These are phyloP conservation scores for Tephrocybe sp. DNA, from an alignment of 768 basidiomycete species.

Conservation along the genomic window DNA sequence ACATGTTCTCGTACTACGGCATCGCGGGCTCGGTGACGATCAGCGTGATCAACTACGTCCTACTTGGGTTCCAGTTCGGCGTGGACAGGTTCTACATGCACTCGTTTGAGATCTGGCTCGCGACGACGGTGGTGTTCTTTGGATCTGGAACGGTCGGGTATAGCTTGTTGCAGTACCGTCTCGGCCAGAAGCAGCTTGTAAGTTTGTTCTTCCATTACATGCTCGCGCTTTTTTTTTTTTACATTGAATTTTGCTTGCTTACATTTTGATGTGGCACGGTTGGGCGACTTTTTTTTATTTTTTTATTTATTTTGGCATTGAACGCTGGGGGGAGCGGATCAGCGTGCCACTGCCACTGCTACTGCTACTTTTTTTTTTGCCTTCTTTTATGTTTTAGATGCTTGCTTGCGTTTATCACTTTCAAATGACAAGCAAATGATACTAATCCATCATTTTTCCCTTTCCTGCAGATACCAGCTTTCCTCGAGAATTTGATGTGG, in stretches of 20 bases:
- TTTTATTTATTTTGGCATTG: no score
- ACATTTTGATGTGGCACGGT: no score
- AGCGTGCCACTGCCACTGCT: no score
- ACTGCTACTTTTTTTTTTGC: no score
- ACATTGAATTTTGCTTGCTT: no score
- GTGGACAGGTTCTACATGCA: constrained; percentile 79
- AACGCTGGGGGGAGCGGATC: no score
- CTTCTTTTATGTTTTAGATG: no score
- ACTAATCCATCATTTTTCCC: no score
- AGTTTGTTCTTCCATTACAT: constrained; percentile 22
- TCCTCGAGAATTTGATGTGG: constrained; percentile 64
- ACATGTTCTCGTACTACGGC: constrained; percentile 63
- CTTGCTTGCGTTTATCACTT: not conserved
- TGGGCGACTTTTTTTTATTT: no score
- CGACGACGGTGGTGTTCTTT: constrained; percentile 75
- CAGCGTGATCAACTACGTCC: constrained; percentile 68
- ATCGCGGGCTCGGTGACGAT: constrained; percentile 70
- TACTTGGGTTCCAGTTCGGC: constrained; percentile 72
- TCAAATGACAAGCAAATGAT: no score
- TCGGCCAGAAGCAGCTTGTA: constrained; percentile 55
- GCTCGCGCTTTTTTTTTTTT: not conserved
- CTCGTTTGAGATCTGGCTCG: constrained; percentile 80
- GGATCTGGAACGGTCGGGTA: constrained; percentile 73
- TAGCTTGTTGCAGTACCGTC: constrained; percentile 69
- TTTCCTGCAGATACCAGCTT: constrained; percentile 36